A percentile compares a stretch with the other conserved stretches of the same genome.
Evolutionary conservation across 257 asterid genomes (phyloP).

Genomic region (Voacanga thouarsii): DNA sequence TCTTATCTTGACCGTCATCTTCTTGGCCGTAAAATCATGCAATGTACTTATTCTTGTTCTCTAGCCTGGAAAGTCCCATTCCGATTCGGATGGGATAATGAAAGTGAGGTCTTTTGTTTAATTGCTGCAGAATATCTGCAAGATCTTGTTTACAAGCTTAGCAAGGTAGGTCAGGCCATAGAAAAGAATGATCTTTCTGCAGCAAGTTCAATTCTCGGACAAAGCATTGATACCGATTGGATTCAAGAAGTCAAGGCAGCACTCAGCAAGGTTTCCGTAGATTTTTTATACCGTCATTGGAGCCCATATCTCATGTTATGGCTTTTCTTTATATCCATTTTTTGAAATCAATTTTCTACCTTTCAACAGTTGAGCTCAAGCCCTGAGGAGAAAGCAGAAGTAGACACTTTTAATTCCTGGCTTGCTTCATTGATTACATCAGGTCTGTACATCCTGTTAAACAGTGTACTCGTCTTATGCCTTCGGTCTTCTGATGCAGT

Average conservation of each 20-base stretch:
- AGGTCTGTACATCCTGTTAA: conserved; percentile 32
- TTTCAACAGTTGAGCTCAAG: conserved; percentile 68
- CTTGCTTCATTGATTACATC: conserved; percentile 66
- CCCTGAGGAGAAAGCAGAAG: conserved; percentile 76
- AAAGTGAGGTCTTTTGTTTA: background rate
- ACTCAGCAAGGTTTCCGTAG: conserved; percentile 57
- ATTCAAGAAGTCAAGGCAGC: conserved; percentile 67
- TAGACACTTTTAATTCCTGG: conserved; percentile 61
- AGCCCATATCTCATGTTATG: background rate
- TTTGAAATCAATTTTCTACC: conserved; percentile 1
- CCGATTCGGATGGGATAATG: background rate
- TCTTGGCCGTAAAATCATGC: background rate
- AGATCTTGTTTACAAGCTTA: conserved; percentile 79
- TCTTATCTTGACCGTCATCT: background rate
- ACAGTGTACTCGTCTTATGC: background rate
- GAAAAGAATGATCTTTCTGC: conserved; percentile 68
- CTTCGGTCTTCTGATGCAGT: background rate
- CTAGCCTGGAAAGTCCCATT: background rate
- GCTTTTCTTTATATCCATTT: background rate
- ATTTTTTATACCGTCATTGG: background rate
- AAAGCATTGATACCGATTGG: conserved; percentile 69
- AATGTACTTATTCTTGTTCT: background rate
- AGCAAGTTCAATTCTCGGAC: conserved; percentile 74
- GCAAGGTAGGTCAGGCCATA: conserved; percentile 79
- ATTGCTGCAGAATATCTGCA: conserved; percentile 70